phyloP scores from a whole-genome alignment of 257 asterid genomes.

The Gynochthodes officinalis region DNA sequence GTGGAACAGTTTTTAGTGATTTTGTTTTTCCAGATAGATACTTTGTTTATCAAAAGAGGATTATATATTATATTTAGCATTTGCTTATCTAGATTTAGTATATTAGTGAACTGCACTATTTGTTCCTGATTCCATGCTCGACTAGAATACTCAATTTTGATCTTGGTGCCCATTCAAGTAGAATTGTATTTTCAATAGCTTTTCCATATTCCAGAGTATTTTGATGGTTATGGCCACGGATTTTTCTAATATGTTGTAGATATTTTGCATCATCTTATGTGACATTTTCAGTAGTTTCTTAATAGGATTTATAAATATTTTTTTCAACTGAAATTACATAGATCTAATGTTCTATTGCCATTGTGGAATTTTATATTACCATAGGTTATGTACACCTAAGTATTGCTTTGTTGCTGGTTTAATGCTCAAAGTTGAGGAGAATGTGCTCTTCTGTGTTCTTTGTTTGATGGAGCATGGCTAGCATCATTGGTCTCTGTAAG shows the following conservation, averaged over 20 bases:
- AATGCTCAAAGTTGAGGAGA: conserved; percentile 13
- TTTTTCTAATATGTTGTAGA: background rate
- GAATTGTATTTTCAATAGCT: background rate
- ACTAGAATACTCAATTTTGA: background rate
- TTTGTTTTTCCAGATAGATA: background rate
- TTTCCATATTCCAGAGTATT: background rate
- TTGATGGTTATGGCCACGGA: background rate
- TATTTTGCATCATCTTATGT: background rate
- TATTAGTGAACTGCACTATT: background rate
- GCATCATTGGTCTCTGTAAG: conserved; percentile 22
- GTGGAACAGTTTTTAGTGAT: background rate
- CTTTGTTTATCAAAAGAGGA: background rate
- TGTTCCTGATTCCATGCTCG: background rate
- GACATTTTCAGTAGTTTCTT: background rate
- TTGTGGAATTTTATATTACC: background rate
- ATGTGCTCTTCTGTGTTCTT: conserved; percentile 6
- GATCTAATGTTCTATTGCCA: background rate
- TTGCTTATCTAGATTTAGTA: background rate
- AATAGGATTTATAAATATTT: background rate
- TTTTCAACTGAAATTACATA: background rate
- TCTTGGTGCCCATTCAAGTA: background rate
- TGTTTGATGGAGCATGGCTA: conserved; percentile 27
- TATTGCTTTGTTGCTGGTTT: background rate
- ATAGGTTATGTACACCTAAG: background rate
- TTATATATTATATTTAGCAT: background rate